Evolutionary conservation across 2,329 filamentous ascomycete genomes (phyloP).

Genomic region (Pestalotiopsis fici): DNA sequence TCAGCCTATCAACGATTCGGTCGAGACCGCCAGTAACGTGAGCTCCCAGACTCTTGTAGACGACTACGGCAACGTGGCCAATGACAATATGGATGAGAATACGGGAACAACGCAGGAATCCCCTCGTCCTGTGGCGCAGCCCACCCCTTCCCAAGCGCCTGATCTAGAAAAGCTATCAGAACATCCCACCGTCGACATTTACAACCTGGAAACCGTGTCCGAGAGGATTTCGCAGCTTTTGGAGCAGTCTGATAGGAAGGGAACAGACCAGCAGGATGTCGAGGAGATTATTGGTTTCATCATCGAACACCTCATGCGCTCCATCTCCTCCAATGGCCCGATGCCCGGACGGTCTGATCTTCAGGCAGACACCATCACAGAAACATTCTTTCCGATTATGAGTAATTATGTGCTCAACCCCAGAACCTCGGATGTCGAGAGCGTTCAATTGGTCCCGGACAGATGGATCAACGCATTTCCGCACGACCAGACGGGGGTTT

Average conservation of each 20-base stretch:
- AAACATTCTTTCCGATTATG: conserved; percentile 65
- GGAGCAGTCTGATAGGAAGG: conserved; percentile 48
- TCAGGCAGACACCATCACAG: conserved; percentile 78
- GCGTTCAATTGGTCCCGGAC: conserved; percentile 63
- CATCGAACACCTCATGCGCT: conserved; percentile 85
- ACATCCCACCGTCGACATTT: conserved; percentile 17
- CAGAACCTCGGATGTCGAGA: conserved; percentile 31
- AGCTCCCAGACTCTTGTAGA: conserved; percentile 55
- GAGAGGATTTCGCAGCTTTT: conserved; percentile 35
- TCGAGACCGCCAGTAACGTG: conserved; percentile 45
- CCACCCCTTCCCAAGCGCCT: neutral
- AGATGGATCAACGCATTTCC: conserved; percentile 59
- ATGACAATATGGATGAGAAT: conserved; percentile 34
- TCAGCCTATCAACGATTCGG: conserved; percentile 29
- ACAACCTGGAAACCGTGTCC: conserved; percentile 46
- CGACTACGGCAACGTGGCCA: neutral
- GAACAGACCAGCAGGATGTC: conserved; percentile 84
- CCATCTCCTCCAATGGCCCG: conserved; percentile 71
- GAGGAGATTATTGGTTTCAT: conserved; percentile 95
- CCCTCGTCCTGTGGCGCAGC: neutral
- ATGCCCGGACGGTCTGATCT: conserved; percentile 66
- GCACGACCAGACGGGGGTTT: conserved; percentile 46
- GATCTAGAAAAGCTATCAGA: neutral
- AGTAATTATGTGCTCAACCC: conserved; percentile 58
- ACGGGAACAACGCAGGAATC: neutral